Base-by-base conservation (phyloP, 108 stramenopile species). In the Stephanodiscus minutulus region DNA sequence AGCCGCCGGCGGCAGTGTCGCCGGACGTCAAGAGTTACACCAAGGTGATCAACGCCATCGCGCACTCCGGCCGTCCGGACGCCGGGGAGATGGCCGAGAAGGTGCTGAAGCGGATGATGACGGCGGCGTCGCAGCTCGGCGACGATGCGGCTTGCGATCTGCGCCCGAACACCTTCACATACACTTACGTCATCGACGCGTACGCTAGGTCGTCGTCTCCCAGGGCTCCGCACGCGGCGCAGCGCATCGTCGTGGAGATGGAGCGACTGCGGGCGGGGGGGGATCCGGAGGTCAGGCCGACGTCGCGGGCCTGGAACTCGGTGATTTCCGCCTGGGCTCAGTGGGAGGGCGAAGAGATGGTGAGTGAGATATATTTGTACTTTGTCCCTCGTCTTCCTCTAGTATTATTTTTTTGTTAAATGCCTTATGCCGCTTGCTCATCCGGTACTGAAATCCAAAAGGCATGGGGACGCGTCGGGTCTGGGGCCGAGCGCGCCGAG, bases 11-110 rank as follows among this genome's bases (percentile, higher is more conserved):
- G 43, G 59, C 59, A 28, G 44, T 88, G 5, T 59, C 58, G 36
- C 89, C 86, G 5, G 84, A 86, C 68, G 85, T 83, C n/a, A 74
- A 84, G 59, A 85, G 72, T 13, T 91, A 91, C 43, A 91, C 86
- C 24, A 88, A 88, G 61, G 84, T 83, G 0, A 88, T 91, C 66
- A 87, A 86, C 60, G 85, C 84, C 12, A 75, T 90, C 46, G 61
- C 85, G 43, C 81, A 77, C 9, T 87, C 89, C 11, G 75, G 75
- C 12, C 33, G 57, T 13, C 33, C 50, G 0, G 79, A 80, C 70
- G 81, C 86, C 12, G 89, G 86, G 24, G 74, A 81, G n/a, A 31
- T 73, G 20, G 90, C 88, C 11, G 85, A 88, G 36, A 54, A 50
- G 36, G 68, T 91, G 25, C 43, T 79, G 15, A 50, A 73, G 20